Conservation (phyloP, 768 basidiomycete species). For the Boletus sp. region DNA sequence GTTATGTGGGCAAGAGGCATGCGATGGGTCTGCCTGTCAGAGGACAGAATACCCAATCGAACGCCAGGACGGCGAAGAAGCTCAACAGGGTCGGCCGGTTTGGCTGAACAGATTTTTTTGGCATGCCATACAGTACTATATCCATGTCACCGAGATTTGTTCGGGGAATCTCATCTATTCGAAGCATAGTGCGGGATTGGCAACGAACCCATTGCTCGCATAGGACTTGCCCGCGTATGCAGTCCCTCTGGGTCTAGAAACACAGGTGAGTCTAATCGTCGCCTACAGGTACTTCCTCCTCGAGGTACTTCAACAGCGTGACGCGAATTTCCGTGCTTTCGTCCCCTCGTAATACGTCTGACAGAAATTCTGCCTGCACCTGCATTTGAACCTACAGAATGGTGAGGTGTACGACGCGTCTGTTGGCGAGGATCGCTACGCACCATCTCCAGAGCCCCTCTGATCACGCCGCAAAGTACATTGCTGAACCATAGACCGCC, state of each 20-base stretch:
- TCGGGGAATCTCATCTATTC: conserved; percentile 2
- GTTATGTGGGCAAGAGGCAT: conserved; percentile 89
- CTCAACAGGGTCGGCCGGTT: conserved; percentile 82
- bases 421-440: conserved; percentile 18
- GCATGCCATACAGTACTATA: conserved; percentile 12
- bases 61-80: conserved; percentile 87
- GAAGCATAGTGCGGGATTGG: neutral
- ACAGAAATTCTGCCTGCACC: conserved; percentile 84
- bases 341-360: conserved; percentile 89
- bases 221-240: neutral
- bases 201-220: neutral
- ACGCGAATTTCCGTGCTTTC: conserved; percentile 94
- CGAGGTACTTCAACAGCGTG: conserved; percentile 84
- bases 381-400: conserved; percentile 86
- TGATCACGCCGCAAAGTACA: conserved; percentile 88
- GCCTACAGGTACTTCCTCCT: conserved; percentile 93
- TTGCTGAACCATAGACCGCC: conserved; percentile 98
- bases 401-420: conserved; percentile 13
- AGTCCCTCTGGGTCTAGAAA: conserved; percentile 6
- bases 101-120: conserved; percentile 25
- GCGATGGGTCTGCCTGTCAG: conserved; percentile 92
- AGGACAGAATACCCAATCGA: conserved; percentile 90
- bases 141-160: neutral
- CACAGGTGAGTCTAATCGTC: conserved; percentile 64
- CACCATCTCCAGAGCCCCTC: conserved; percentile 97